Evolutionary conservation across 306 rosid species (phyloP), one percentile per base, ranked within the genome.

Genomic region (Malus sieversii): DNA sequence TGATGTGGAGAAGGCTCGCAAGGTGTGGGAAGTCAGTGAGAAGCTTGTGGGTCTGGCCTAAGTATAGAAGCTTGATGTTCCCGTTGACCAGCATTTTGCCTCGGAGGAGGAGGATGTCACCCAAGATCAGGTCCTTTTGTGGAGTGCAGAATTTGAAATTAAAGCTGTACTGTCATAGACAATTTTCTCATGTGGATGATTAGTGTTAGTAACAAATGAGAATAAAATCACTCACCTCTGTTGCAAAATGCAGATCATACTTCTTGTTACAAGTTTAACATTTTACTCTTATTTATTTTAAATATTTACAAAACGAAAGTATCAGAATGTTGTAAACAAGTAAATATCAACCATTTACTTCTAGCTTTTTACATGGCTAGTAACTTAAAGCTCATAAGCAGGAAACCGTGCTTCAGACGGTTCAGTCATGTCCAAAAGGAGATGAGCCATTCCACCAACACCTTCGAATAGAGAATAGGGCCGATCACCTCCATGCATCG

Each of bases 11-110:
- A 96, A 96, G 87, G 99, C 98, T 75, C 93, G 92, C 78, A 90
- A 83, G 87, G 85, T 96, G 64, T 96, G 99, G 98, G 98, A 96
- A 55, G 44, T 96, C 38, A 96, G 99, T 58, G 99, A 95, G 86
- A 95, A 90, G 79, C 97, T 95, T 29, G 96, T 92, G 75, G 97
- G 99, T 71, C 80, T 95, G 96, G 93, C 96, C 70, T 90, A 77
- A 82, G 48, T 63, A 16, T 42, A 59, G 68, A 72, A 57, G 59
- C 52, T 82, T 20, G 75, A 42, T 55, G 73, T 63, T 10, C 67
- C 22, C 70, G 62, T 74, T 42, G 35, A 72, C 72, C 35, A 16
- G 25, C 58, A 53, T 35, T 77, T 72, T 70, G 69, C 73, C 32
- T 67, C 40, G 79, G 77, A 86, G 73, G 35, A 70, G 79, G 78